Conservation (phyloP, 148 eudicot genomes). For the Vaccinium corymbosum region DNA sequence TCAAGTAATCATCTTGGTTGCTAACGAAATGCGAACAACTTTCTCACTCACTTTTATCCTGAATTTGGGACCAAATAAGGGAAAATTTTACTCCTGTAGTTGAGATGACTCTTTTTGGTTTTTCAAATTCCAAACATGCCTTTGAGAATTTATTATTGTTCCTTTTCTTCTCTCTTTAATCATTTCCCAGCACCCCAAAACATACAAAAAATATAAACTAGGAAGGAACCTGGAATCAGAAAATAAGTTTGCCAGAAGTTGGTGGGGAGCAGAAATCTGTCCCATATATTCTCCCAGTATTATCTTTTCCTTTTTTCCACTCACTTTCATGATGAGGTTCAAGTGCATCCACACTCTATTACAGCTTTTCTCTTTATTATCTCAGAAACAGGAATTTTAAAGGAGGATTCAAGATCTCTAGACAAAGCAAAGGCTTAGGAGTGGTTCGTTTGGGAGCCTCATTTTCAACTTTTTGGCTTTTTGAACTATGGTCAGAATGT, state of each 20-base stretch:
- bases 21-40: not conserved
- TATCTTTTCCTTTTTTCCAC: not conserved
- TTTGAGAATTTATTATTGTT: not conserved
- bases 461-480: too few species aligned
- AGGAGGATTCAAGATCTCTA: not conserved
- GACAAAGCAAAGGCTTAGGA: not conserved
- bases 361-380: conserved; percentile 4
- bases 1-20: not conserved
- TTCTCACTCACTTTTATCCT: not conserved
- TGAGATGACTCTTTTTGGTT: not conserved
- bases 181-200: not conserved
- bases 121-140: not conserved
- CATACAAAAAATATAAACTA: not conserved
- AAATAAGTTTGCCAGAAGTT: not conserved
- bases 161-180: not conserved
- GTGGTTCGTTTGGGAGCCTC: too few species aligned
- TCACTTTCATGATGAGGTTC: conserved; percentile 3
- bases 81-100: not conserved
- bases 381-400: not conserved
- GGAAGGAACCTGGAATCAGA: not conserved
- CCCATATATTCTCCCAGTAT: not conserved
- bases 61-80: not conserved
- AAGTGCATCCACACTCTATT: not conserved
- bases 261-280: not conserved
- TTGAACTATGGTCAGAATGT: too few species aligned